A percentile compares a stretch with the other conserved stretches of the same genome.
These are phyloP conservation scores for Calamus simplicifolius DNA, from an alignment of 176 grass and related monocot species.

Conservation along the genomic window DNA sequence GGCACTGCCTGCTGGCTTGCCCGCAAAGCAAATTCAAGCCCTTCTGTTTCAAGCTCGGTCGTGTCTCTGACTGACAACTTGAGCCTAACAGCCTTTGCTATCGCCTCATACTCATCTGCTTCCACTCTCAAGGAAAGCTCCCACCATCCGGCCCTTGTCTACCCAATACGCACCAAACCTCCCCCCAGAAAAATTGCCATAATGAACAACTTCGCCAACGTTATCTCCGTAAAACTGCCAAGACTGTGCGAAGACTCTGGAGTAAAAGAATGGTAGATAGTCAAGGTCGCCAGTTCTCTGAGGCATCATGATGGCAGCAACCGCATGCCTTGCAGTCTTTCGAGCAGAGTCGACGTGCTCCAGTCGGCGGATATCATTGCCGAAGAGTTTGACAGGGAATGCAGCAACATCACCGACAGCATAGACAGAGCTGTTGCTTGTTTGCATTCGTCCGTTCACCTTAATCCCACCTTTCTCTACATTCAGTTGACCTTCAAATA, in stretches of 20 bases:
- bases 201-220: conserved; percentile 66
- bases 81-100: conserved; percentile 39
- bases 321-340: conserved; percentile 79
- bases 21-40: conserved; percentile 54
- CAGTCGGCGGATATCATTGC: conserved; percentile 49
- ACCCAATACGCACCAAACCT: conserved; percentile 90
- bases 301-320: conserved; percentile 67
- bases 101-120: conserved; percentile 56
- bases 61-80: conserved; percentile 38
- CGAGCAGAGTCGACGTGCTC: conserved; percentile 94
- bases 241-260: conserved; percentile 76
- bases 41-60: conserved; percentile 48
- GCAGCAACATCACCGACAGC: conserved; percentile 85
- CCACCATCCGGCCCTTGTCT: conserved; percentile 37
- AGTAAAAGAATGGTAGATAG: conserved; percentile 96
- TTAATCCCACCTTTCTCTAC: conserved; percentile 87
- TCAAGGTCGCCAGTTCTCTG: conserved; percentile 55
- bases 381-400: conserved; percentile 79
- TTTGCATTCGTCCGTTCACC: conserved; percentile 82
- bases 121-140: conserved; percentile 88
- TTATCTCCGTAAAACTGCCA: conserved; percentile 99
- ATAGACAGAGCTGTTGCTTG: conserved; percentile 75
- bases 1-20: conserved; percentile 44
- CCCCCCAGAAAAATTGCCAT: conserved; percentile 48
- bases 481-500: conserved; percentile 81